Percentiles rank a stretch among this genome's conserved stretches.
These are phyloP conservation scores for Gyromitra esculenta DNA, from an alignment of 2,329 filamentous ascomycete genomes.

Conservation along the genomic window DNA sequence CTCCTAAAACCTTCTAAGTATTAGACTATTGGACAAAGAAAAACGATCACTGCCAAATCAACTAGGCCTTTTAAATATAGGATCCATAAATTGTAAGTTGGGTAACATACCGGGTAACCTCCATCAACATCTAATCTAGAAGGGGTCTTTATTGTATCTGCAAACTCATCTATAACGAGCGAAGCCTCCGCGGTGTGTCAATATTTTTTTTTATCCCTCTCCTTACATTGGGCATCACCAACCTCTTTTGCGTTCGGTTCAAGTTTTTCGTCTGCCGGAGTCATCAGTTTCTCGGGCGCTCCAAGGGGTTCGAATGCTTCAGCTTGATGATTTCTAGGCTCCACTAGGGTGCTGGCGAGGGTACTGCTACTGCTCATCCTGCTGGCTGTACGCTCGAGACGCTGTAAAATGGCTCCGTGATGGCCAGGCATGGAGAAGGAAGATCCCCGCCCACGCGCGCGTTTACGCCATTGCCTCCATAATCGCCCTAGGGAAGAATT, in stretches of 20 bases:
- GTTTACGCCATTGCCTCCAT: conserved; percentile 96
- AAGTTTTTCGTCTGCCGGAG: not conserved
- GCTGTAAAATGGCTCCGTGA: conserved; percentile 38
- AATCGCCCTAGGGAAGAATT: conserved; percentile 87
- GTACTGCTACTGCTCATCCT: conserved; percentile 41
- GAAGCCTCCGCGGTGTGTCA: conserved; percentile 53
- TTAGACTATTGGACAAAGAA: conserved; percentile 33
- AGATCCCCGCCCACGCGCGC: conserved; percentile 65
- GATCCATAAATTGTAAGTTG: conserved; percentile 4
- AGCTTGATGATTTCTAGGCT: conserved; percentile 17
- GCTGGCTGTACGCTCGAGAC: conserved; percentile 51
- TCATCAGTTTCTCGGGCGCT: not conserved
- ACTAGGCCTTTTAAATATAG: not conserved
- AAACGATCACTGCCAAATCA: not conserved
- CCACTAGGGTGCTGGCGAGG: conserved; percentile 27
- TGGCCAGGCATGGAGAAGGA: conserved; percentile 49
- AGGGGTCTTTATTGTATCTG: conserved; percentile 40
- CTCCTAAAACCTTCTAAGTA: conserved; percentile 26
- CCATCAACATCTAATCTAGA: conserved; percentile 40
- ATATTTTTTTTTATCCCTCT: conserved; percentile 11
- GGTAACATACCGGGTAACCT: conserved; percentile 47
- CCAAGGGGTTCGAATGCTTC: conserved; percentile 18
- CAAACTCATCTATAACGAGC: conserved; percentile 31
- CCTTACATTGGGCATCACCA: conserved; percentile 17
- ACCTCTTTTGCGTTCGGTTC: conserved; percentile 14